These are phyloP conservation scores for Macrocybe sp. DNA, from an alignment of 1,284 basidiomycete species.

Conservation along the genomic window DNA sequence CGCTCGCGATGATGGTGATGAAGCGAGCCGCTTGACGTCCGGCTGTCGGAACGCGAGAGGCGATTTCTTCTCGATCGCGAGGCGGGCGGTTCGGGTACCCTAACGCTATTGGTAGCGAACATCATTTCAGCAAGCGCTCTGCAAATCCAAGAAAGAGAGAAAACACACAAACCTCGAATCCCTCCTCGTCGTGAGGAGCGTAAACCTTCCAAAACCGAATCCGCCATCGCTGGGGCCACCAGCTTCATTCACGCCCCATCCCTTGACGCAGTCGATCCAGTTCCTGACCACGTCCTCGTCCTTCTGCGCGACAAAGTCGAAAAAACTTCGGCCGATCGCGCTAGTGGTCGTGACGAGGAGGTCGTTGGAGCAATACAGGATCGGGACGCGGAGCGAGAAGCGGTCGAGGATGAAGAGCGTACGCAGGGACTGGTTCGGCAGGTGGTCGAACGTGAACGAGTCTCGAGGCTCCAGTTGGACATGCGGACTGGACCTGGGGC, in stretches of 20 bases:
- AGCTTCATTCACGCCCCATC: slow-evolving; percentile 74
- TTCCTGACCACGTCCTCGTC: slow-evolving; percentile 59
- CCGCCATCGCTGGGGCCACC: slow-evolving; percentile 77
- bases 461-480: slow-evolving; percentile 14
- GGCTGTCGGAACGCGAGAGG: slow-evolving; percentile 9
- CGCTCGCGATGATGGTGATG: too few relatives aligned
- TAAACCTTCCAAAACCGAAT: slow-evolving; percentile 72
- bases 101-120: slow-evolving; percentile 14
- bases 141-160: slow-evolving; percentile 2
- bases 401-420: slow-evolving; percentile 73
- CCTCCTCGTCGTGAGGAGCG: slow-evolving; percentile 46
- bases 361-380: slow-evolving; percentile 69
- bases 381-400: slow-evolving; percentile 56
- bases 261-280: slow-evolving; percentile 71
- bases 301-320: slow-evolving; percentile 59
- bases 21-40: slow-evolving; percentile 2
- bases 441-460: slow-evolving; percentile 44
- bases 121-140: too few relatives aligned
- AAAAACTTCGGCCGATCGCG: slow-evolving; percentile 65
- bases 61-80: slow-evolving; percentile 18
- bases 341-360: slow-evolving; percentile 50
- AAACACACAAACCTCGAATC: slow-evolving; percentile 46
- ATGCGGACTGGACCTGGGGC: slow-evolving; percentile 2
- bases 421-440: slow-evolving; percentile 59
- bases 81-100: slow-evolving; percentile 27